Percentiles rank a stretch among this genome's conserved stretches.
phyloP scores from a whole-genome alignment of 2,329 filamentous ascomycete species.

The Botrytis hyacinthi region DNA sequence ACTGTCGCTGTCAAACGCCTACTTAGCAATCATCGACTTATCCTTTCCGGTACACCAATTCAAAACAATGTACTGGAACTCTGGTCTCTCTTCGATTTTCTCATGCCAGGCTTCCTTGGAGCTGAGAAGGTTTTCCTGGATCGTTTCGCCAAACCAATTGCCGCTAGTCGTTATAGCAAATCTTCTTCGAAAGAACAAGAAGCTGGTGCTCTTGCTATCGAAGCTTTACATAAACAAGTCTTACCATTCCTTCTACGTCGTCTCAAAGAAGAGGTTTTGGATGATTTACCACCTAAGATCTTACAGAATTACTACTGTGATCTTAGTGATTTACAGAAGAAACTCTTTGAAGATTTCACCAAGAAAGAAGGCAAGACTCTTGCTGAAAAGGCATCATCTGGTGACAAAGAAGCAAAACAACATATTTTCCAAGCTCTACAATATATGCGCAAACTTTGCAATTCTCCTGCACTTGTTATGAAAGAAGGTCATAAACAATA shows the following conservation, averaged over 20 bases:
- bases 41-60: constrained; percentile 94
- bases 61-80: constrained; percentile 97
- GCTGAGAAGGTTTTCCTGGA: constrained; percentile 94
- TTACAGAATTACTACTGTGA: constrained; percentile 99
- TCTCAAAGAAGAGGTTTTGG: constrained; percentile 94
- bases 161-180: constrained; percentile 91
- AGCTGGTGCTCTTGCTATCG: constrained; percentile 90
- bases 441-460: constrained; percentile 99
- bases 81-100: constrained; percentile 97
- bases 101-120: constrained; percentile 97
- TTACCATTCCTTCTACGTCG: constrained; percentile 93
- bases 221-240: constrained; percentile 98
- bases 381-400: constrained; percentile 75
- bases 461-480: constrained; percentile 93
- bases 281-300: constrained; percentile 96
- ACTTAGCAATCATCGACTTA: constrained; percentile 88
- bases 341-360: constrained; percentile 93
- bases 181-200: constrained; percentile 98
- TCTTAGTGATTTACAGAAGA: constrained; percentile 89
- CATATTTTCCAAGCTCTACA: constrained; percentile 99
- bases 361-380: constrained; percentile 91
- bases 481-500: constrained; percentile 92
- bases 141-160: constrained; percentile 85
- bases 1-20: constrained; percentile 89
- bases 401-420: constrained; percentile 91